A percentile compares a stretch with the other conserved stretches of the same genome.
Conservation (phyloP, 2,329 filamentous ascomycete genomes). For the Ophiocordyceps polyrhachis-furcata region DNA sequence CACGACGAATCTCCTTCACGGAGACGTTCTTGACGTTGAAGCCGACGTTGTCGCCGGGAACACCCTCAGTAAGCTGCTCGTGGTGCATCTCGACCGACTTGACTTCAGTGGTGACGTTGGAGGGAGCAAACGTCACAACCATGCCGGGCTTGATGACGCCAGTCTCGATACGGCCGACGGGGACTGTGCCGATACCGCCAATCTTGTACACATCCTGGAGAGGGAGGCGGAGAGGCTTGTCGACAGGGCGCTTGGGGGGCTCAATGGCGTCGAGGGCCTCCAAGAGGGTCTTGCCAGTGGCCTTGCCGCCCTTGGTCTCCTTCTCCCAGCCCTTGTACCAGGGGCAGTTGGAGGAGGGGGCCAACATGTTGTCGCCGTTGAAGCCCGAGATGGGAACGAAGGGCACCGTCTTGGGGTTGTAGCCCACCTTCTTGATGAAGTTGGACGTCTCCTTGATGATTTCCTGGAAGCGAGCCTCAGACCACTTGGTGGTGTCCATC, state of each 20-base stretch:
- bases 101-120: conserved; percentile 99
- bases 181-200: conserved; percentile 98
- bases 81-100: conserved; percentile 99
- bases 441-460: conserved; percentile 99
- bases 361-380: conserved; percentile 99
- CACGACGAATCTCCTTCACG: conserved; percentile 99
- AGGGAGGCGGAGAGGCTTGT: conserved; percentile 99
- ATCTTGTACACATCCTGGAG: conserved; percentile 99
- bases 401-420: conserved; percentile 96
- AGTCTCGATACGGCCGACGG: conserved; percentile 99
- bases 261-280: conserved; percentile 98
- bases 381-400: conserved; percentile 99
- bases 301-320: conserved; percentile 76
- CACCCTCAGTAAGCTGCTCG: conserved; percentile 91
- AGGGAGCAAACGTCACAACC: conserved; percentile 96
- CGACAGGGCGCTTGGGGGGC: conserved; percentile 75
- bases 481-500: conserved; percentile 99
- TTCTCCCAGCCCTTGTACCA: conserved; percentile 99
- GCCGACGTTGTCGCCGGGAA: conserved; percentile 98
- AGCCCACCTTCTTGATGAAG: conserved; percentile 99
- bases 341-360: conserved; percentile 75
- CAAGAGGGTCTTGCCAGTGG: conserved; percentile 89
- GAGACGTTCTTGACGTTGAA: conserved; percentile 99
- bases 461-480: conserved; percentile 88
- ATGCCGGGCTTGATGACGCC: conserved; percentile 81